Base-by-base conservation (phyloP, 352 stramenopile species). In the Globisporangium yorkense region DNA sequence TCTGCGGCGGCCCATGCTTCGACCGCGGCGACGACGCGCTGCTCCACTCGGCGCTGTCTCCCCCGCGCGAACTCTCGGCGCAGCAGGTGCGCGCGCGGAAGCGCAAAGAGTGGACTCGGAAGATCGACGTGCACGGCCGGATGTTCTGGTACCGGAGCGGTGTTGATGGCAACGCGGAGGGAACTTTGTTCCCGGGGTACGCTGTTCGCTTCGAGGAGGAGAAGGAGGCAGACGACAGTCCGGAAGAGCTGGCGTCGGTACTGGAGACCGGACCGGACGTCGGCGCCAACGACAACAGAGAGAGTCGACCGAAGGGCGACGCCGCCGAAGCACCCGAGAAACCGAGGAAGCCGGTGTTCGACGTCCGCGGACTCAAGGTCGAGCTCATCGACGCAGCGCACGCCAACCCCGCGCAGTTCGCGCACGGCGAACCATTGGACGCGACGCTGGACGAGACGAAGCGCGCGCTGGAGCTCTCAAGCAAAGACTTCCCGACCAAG, bases 81-180 rank as follows among this genome's bases (percentile, higher is more conserved):
- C 49, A 37, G 7, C 45, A 55, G 21, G 46, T 52, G 50, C 13
- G 59, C 63, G 20, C 49, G 51, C 83, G 83, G 15, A 84, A 74
- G 50, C 74, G 83, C 40, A 86, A 82, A 44, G 74, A 89, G 51
- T 92, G 82, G 82, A 70, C 56, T 16, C 71, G 82, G n/a, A 75
- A 73, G 33, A 35, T 92, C 3, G 78, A 89, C 39, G 76, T 88
- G 15, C 68, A 86, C 50, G 76, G 76, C 15, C 69, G 68, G 8
- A 33, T 85, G 20, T 77, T 79, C 41, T 92, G 83, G 83, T 77
- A 88, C 40, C 66, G 66, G 53, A 52, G 29, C 56, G 56, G 44
- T 71, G 44, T 29, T 56, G 37, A 41, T 5, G 37, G 37, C 37
- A 5, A 39, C 44, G 49, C 57, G 9, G 21, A 61, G 18, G 44